phyloP scores from a whole-genome alignment of 768 basidiomycete species.

The Boletus rubescentipes region DNA sequence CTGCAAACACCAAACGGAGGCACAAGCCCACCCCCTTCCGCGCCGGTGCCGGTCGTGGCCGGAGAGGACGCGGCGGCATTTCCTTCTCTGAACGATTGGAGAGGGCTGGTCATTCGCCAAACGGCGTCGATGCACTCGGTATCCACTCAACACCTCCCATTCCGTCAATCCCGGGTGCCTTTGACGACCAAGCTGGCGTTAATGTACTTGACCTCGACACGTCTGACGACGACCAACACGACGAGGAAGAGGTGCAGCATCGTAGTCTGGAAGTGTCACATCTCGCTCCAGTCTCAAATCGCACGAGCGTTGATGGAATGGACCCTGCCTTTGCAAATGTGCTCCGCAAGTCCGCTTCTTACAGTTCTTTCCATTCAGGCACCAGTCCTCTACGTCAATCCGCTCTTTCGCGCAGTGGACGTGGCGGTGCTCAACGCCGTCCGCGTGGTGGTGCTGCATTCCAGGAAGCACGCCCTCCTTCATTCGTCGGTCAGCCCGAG shows the following conservation, averaged over 20 bases:
- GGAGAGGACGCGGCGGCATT: conserved; percentile 51
- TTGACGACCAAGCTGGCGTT: conserved; percentile 17
- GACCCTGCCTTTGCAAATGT: conserved; percentile 83
- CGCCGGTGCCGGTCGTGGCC: conserved; percentile 41
- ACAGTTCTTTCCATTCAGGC: conserved; percentile 42
- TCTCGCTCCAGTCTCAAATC: conserved; percentile 48
- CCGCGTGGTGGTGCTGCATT: conserved; percentile 65
- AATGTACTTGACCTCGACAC: conserved; percentile 25
- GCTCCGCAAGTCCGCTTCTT: conserved; percentile 53
- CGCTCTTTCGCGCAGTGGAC: conserved; percentile 47
- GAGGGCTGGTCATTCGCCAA: conserved; percentile 55
- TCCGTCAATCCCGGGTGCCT: conserved; percentile 34
- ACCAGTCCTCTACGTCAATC: conserved; percentile 64
- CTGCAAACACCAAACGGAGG: conserved; percentile 36
- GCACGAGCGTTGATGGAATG: conserved; percentile 81
- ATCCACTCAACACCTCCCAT: conserved; percentile 27
- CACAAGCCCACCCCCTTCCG: conserved; percentile 56
- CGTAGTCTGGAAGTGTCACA: conserved; percentile 35
- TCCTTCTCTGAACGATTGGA: conserved; percentile 64
- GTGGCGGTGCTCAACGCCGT: conserved; percentile 53
- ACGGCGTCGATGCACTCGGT: conserved; percentile 27
- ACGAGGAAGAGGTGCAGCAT: conserved; percentile 29
- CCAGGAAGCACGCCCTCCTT: conserved; percentile 68
- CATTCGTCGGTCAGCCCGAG: conserved; percentile 70
- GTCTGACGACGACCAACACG: conserved; percentile 21